Percentiles rank a stretch among this genome's conserved stretches.
Conservation (phyloP, 768 basidiomycete genomes). For the Tylopilus plumbeoviolaceoides region DNA sequence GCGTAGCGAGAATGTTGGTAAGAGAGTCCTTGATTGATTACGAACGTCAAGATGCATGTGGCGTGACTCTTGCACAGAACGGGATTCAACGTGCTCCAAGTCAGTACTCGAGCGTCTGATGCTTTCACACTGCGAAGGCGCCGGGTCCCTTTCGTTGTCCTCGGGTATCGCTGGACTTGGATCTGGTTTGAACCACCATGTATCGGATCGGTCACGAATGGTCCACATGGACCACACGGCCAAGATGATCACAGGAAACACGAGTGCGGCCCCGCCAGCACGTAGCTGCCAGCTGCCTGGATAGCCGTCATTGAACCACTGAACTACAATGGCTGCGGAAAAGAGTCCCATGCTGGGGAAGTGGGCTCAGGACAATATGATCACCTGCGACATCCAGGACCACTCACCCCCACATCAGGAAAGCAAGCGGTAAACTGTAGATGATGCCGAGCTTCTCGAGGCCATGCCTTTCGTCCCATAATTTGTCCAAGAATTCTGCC, state of each 20-base stretch:
- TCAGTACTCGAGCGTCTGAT: not conserved
- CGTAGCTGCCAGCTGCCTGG: not conserved
- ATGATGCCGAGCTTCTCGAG: slow-evolving; percentile 49
- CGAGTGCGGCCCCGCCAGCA: not conserved
- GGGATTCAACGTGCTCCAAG: not conserved
- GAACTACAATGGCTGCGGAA: slow-evolving; percentile 20
- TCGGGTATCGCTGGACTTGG: not conserved
- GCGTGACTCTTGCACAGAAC: not conserved
- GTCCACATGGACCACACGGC: not conserved
- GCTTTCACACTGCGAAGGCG: not conserved
- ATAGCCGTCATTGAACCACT: slow-evolving; percentile 19
- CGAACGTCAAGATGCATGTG: not conserved
- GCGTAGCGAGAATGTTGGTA: not conserved
- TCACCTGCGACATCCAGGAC: not conserved
- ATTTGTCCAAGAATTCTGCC: slow-evolving; percentile 14
- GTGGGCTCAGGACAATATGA: not conserved
- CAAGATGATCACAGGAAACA: not conserved
- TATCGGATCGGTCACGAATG: not conserved
- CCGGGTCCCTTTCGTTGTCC: not conserved
- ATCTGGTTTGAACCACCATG: slow-evolving; percentile 29
- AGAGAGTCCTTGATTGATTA: not conserved
- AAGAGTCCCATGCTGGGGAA: slow-evolving; percentile 27
- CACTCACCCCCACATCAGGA: slow-evolving; percentile 59
- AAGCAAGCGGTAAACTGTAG: slow-evolving; percentile 52
- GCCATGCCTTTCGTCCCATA: slow-evolving; percentile 32